phyloP scores from a whole-genome alignment of 2,329 filamentous ascomycete species.

The Pestalotiopsis sp. region DNA sequence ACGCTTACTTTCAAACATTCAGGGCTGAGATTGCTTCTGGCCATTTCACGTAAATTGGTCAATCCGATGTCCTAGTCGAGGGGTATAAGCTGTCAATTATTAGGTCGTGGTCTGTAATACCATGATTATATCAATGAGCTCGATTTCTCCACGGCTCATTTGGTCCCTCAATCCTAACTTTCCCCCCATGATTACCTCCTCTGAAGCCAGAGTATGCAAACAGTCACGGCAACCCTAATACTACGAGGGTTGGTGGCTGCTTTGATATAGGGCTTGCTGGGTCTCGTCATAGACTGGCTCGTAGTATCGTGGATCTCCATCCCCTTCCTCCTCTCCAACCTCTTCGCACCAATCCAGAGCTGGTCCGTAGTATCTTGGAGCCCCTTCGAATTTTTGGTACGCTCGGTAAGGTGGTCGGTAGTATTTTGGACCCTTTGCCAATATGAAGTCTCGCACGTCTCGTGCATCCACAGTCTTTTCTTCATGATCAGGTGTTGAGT shows the following conservation, averaged over 20 bases:
- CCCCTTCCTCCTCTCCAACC: too few relatives aligned
- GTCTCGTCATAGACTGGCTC: too few relatives aligned
- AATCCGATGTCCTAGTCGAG: background rate
- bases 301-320: too few relatives aligned
- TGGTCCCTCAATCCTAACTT: too few relatives aligned
- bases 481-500: slow-evolving; percentile 22
- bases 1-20: background rate
- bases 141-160: too few relatives aligned
- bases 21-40: background rate
- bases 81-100: background rate
- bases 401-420: background rate
- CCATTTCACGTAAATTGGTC: background rate
- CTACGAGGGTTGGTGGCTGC: too few relatives aligned
- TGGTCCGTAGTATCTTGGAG: background rate
- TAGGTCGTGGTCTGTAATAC: background rate
- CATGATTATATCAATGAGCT: background rate
- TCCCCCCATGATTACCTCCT: too few relatives aligned
- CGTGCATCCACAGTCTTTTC: slow-evolving; percentile 24
- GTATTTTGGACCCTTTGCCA: background rate
- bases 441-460: slow-evolving; percentile 20
- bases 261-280: too few relatives aligned
- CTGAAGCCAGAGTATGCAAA: too few relatives aligned
- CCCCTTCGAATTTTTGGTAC: background rate
- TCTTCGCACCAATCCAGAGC: too few relatives aligned
- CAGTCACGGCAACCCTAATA: too few relatives aligned